Percentiles rank a stretch among this genome's conserved stretches.
These are phyloP conservation scores for Cryptosporidium parvum DNA, from an alignment of 169 alveolate genomes.

Conservation along the genomic window DNA sequence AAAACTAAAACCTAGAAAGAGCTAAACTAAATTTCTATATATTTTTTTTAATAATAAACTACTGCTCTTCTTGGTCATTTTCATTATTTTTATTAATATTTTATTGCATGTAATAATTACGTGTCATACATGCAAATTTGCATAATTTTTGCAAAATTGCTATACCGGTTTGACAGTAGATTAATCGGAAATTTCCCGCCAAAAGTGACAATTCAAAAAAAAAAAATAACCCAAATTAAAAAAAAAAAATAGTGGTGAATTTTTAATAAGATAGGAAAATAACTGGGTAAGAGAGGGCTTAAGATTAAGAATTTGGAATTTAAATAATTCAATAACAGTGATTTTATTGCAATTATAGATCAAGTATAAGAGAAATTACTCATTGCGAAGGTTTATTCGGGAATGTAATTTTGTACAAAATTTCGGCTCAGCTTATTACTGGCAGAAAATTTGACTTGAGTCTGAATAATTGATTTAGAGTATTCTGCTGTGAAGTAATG, in stretches of 20 bases:
- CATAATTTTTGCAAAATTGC: background rate
- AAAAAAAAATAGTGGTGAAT: background rate
- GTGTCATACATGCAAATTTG: slow-evolving; percentile 19
- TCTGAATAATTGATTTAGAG: background rate
- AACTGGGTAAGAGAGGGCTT: background rate
- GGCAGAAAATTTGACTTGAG: background rate
- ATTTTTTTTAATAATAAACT: too few species aligned
- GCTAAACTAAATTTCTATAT: background rate
- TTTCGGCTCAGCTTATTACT: background rate
- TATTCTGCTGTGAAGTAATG: background rate
- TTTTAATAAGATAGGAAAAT: background rate
- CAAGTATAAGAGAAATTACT: background rate
- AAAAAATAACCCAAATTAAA: background rate
- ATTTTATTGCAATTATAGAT: background rate
- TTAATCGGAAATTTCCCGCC: slow-evolving; percentile 6
- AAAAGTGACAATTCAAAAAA: background rate
- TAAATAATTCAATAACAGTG: too few species aligned
- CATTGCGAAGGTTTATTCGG: background rate
- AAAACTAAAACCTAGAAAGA: background rate
- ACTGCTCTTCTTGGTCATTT: too few species aligned
- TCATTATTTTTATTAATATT: too few species aligned
- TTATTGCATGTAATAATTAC: background rate
- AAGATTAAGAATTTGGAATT: background rate
- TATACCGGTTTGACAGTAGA: slow-evolving; percentile 23
- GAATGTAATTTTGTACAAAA: background rate